Evolutionary conservation across 768 basidiomycete genomes (phyloP).

Genomic region (Lentinula detonsa): DNA sequence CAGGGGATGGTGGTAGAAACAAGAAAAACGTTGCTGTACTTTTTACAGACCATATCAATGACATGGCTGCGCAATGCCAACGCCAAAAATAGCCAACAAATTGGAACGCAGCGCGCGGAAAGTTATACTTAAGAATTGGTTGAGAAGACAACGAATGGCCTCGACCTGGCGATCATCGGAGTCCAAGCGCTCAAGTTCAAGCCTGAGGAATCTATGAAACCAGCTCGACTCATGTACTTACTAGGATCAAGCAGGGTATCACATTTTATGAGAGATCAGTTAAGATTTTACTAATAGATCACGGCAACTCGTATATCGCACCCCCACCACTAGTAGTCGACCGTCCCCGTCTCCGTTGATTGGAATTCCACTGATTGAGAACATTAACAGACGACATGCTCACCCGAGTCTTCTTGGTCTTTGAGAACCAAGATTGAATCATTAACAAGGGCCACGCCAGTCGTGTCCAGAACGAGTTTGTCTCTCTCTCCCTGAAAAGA

Average conservation of each 20-base stretch:
- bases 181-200: too few relatives aligned
- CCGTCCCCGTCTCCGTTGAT: background rate
- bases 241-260: too few relatives aligned
- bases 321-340: background rate
- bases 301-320: background rate
- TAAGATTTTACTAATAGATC: background rate
- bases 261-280: background rate
- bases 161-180: too few relatives aligned
- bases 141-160: background rate
- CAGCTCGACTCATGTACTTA: too few relatives aligned
- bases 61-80: background rate
- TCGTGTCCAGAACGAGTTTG: conserved; percentile 3
- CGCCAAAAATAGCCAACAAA: conserved; percentile 1
- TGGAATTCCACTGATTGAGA: background rate
- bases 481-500: background rate
- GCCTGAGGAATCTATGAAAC: too few relatives aligned
- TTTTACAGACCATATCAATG: background rate
- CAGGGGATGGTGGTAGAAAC: background rate
- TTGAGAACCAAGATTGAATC: background rate
- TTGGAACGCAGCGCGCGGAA: background rate
- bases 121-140: background rate
- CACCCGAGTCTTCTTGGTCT: background rate
- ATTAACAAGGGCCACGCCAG: conserved; percentile 7
- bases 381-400: background rate
- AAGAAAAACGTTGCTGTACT: background rate